phyloP scores from a whole-genome alignment of 116 monocot species.

The Posidonia oceanica region DNA sequence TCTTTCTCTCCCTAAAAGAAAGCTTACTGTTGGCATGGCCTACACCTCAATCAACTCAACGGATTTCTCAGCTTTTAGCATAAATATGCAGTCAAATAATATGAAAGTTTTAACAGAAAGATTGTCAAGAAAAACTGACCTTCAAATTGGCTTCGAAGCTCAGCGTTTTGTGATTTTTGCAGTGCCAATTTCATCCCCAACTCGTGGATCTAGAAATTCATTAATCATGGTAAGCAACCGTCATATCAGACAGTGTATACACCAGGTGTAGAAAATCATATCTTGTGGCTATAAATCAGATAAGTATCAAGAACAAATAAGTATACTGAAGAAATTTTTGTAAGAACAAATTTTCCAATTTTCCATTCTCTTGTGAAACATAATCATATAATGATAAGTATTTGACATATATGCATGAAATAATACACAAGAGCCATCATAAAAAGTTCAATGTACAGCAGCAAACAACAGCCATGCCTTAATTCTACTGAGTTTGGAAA shows the following conservation, averaged over 20 bases:
- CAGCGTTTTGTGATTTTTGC: conserved; percentile 76
- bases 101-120: background rate
- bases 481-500: background rate
- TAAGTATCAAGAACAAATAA: background rate
- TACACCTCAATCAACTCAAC: too few relatives aligned
- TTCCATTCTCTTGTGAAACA: too few relatives aligned
- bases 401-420: background rate
- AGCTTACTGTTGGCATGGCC: too few relatives aligned
- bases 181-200: conserved; percentile 87
- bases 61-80: background rate
- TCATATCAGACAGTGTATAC: too few relatives aligned
- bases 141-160: conserved; percentile 81
- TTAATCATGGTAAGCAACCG: background rate
- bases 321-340: too few relatives aligned
- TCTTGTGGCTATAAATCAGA: background rate
- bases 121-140: conserved; percentile 21
- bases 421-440: background rate
- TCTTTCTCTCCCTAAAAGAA: too few relatives aligned
- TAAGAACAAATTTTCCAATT: too few relatives aligned
- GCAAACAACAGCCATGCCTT: too few relatives aligned
- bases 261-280: background rate
- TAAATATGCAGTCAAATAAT: background rate
- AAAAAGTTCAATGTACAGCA: too few relatives aligned
- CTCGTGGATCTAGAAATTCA: conserved; percentile 67
- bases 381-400: background rate